These are phyloP conservation scores for Rhododendron molle DNA, from an alignment of 148 eudicot genomes.

Conservation along the genomic window DNA sequence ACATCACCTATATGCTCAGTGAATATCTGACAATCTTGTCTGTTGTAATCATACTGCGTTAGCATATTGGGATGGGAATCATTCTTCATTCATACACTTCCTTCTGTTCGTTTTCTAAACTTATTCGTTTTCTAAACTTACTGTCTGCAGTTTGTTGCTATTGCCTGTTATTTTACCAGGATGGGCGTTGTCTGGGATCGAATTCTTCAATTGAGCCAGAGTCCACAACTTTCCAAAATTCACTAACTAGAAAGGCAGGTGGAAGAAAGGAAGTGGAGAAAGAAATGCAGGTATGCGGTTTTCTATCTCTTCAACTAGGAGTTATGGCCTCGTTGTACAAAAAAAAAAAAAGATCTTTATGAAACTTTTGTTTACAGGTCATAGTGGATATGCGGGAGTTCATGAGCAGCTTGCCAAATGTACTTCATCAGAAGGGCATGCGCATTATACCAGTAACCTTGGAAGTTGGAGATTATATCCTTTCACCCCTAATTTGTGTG, in stretches of 20 bases:
- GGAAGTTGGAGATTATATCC: constrained; percentile 98
- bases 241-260: constrained; percentile 90
- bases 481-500: constrained; percentile 88
- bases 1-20: neutral
- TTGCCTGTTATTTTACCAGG: constrained; percentile 39
- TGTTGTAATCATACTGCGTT: neutral
- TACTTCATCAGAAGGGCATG: constrained; percentile 97
- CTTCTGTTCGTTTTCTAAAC: constrained; percentile 2
- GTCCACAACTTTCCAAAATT: constrained; percentile 48
- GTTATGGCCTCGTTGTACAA: neutral
- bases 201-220: constrained; percentile 56
- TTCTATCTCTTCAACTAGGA: neutral
- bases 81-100: neutral
- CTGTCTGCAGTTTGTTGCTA: constrained; percentile 3
- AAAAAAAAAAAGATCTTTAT: neutral
- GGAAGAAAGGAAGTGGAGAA: constrained; percentile 82
- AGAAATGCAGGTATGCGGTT: constrained; percentile 65
- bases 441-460: constrained; percentile 88
- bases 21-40: neutral
- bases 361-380: constrained; percentile 38
- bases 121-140: constrained; percentile 12
- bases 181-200: constrained; percentile 61
- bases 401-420: constrained; percentile 99
- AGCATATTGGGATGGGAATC: too few species aligned
- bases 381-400: constrained; percentile 99